Conservation (phyloP, 345 rosid genomes). For the Excoecaria agallocha region DNA sequence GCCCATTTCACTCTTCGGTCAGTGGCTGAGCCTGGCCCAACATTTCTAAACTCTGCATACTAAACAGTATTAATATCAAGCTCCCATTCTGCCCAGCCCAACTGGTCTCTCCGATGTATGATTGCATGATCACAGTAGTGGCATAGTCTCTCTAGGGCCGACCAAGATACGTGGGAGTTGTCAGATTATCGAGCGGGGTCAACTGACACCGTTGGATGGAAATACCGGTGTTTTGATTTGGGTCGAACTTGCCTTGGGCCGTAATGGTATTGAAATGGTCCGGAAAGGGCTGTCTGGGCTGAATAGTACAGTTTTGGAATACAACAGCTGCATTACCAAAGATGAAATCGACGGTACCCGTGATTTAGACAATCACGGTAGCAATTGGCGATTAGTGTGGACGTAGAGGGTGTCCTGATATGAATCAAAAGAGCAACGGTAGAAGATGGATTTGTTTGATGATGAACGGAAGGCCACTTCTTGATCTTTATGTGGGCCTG, state of each 20-base stretch:
- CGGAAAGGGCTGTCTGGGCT: conserved; percentile 22
- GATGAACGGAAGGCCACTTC: conserved; percentile 35
- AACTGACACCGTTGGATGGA: conserved; percentile 26
- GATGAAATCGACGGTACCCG: conserved; percentile 32
- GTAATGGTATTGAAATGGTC: conserved; percentile 28
- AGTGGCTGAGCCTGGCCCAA: conserved; percentile 31
- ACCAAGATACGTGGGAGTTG: conserved; percentile 30
- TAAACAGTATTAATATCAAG: conserved; percentile 6
- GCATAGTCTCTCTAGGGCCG: conserved; percentile 46
- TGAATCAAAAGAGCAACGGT: conserved; percentile 31
- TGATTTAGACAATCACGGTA: conserved; percentile 24
- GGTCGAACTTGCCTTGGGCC: conserved; percentile 30
- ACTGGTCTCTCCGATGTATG: conserved; percentile 28
- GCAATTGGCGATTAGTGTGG: conserved; percentile 27
- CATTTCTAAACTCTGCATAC: conserved; percentile 32
- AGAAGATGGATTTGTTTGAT: conserved; percentile 29
- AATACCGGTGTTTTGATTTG: conserved; percentile 36
- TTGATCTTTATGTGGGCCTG: conserved; percentile 34
- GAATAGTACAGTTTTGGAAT: conserved; percentile 30
- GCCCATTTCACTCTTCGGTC: conserved; percentile 33
- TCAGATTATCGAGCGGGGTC: conserved; percentile 9
- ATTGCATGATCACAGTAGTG: conserved; percentile 33
- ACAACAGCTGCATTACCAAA: conserved; percentile 30
- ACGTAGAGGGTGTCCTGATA: conserved; percentile 33
- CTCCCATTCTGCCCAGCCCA: conserved; percentile 36